phyloP scores from a whole-genome alignment of 768 basidiomycete genomes.

The Lentinula guzmanii region DNA sequence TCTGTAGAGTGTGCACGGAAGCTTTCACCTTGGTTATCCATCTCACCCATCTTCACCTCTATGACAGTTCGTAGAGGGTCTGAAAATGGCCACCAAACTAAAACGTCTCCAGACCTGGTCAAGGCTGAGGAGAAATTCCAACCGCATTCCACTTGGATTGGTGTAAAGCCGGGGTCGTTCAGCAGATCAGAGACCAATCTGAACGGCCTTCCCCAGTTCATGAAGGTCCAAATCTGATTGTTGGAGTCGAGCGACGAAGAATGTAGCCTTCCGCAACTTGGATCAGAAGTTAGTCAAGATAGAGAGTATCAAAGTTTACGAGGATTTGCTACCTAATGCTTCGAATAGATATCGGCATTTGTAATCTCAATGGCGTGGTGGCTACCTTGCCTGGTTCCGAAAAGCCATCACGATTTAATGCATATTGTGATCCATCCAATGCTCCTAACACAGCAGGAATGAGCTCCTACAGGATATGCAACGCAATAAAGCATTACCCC shows the following conservation, averaged over 20 bases:
- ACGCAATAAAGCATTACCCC: conserved; percentile 48
- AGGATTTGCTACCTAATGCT: conserved; percentile 60
- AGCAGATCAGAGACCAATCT: conserved; percentile 45
- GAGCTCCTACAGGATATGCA: neutral
- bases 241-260: conserved; percentile 56
- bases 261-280: conserved; percentile 75
- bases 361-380: conserved; percentile 47
- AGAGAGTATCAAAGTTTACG: neutral
- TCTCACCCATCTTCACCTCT: conserved; percentile 30
- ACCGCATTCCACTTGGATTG: conserved; percentile 69
- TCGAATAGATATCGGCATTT: conserved; percentile 52
- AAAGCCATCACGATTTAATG: conserved; percentile 48
- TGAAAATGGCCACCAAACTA: conserved; percentile 67
- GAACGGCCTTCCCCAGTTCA: conserved; percentile 77
- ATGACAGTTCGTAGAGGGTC: conserved; percentile 35
- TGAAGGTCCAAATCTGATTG: conserved; percentile 66
- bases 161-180: conserved; percentile 29
- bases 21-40: conserved; percentile 38
- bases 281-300: conserved; percentile 2
- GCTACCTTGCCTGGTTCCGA: conserved; percentile 47
- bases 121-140: conserved; percentile 78
- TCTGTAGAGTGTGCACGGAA: conserved; percentile 23
- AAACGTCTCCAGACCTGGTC: conserved; percentile 63
- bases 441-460: conserved; percentile 41
- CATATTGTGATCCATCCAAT: conserved; percentile 39